Evolutionary conservation across 108 stramenopile genomes (phyloP).

Genomic region (Cyclotella choctawhatcheeana): DNA sequence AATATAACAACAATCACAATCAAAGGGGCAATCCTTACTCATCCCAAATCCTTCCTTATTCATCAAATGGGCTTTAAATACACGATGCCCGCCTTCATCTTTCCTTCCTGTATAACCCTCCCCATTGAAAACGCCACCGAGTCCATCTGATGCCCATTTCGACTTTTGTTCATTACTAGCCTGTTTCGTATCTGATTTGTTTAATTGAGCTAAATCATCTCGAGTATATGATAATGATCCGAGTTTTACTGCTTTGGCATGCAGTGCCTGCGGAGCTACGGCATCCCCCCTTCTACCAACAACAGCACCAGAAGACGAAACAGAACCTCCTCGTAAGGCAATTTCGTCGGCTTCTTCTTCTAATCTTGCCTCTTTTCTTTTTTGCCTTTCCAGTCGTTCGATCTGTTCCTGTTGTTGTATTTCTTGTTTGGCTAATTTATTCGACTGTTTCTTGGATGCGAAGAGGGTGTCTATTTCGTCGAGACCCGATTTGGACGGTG

Average conservation of each 20-base stretch:
- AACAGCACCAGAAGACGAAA: not conserved
- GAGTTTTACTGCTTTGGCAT: slow-evolving; percentile 30
- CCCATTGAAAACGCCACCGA: slow-evolving; percentile 80
- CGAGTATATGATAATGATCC: slow-evolving; percentile 36
- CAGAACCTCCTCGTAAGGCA: slow-evolving; percentile 12
- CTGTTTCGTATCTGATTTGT: not conserved
- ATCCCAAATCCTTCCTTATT: slow-evolving; percentile 78
- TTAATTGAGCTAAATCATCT: slow-evolving; percentile 28
- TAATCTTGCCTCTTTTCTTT: slow-evolving; percentile 34
- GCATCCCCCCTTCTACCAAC: slow-evolving; percentile 6
- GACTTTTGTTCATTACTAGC: slow-evolving; percentile 19
- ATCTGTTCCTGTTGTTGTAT: slow-evolving; percentile 24
- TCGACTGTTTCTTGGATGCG: slow-evolving; percentile 58
- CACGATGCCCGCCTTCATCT: slow-evolving; percentile 74
- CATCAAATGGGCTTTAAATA: slow-evolving; percentile 89
- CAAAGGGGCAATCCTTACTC: slow-evolving; percentile 84
- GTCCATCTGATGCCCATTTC: slow-evolving; percentile 84
- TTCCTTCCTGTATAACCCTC: slow-evolving; percentile 86
- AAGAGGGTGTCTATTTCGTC: slow-evolving; percentile 82
- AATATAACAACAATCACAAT: slow-evolving; percentile 91
- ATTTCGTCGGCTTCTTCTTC: slow-evolving; percentile 45
- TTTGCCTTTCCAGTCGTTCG: slow-evolving; percentile 19
- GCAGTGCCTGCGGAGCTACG: slow-evolving; percentile 14
- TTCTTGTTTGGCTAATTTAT: slow-evolving; percentile 25
- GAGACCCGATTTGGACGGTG: slow-evolving; percentile 34